Conservation (phyloP, 495 filamentous ascomycete species). For the Hypoxylon subgilvum region DNA sequence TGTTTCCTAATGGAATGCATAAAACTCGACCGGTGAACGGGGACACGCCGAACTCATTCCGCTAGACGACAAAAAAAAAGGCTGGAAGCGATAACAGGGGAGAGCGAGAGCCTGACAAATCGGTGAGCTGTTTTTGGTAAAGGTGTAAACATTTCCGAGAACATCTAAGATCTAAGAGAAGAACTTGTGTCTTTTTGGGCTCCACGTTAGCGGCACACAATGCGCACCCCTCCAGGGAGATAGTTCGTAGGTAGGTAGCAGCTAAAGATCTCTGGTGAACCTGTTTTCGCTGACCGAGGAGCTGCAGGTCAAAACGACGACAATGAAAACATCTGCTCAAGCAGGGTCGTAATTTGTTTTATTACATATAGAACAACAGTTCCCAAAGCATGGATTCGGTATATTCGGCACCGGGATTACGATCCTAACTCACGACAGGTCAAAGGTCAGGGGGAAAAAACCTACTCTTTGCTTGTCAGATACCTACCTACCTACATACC, state of each 20-base stretch:
- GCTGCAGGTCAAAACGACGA: slow-evolving; percentile 26
- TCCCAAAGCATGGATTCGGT: slow-evolving; percentile 38
- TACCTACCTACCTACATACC: no score
- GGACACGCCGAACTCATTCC: slow-evolving; percentile 11
- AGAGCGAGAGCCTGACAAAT: slow-evolving; percentile 2
- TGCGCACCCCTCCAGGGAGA: no score
- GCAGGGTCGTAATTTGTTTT: slow-evolving; percentile 22
- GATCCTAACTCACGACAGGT: slow-evolving; percentile 34
- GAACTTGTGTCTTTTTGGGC: slow-evolving; percentile 1
- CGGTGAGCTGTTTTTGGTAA: slow-evolving; percentile 35
- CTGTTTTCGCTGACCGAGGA: slow-evolving; percentile 38
- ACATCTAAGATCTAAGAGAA: neutral
- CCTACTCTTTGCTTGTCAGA: slow-evolving; percentile 14
- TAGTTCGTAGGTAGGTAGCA: slow-evolving; percentile 13
- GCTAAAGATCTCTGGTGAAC: slow-evolving; percentile 19
- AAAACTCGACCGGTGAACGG: slow-evolving; percentile 22
- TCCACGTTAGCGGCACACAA: slow-evolving; percentile 20
- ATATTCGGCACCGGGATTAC: slow-evolving; percentile 38
- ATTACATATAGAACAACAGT: slow-evolving; percentile 29
- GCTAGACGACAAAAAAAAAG: slow-evolving; percentile 7
- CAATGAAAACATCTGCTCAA: slow-evolving; percentile 18
- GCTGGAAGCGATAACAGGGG: slow-evolving; percentile 8
- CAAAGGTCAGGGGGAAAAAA: slow-evolving; percentile 25
- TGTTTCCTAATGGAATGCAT: slow-evolving; percentile 25
- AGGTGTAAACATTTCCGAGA: slow-evolving; percentile 24